phyloP scores from a whole-genome alignment of 1,284 basidiomycete species.

The Leucoagaricus sp. region DNA sequence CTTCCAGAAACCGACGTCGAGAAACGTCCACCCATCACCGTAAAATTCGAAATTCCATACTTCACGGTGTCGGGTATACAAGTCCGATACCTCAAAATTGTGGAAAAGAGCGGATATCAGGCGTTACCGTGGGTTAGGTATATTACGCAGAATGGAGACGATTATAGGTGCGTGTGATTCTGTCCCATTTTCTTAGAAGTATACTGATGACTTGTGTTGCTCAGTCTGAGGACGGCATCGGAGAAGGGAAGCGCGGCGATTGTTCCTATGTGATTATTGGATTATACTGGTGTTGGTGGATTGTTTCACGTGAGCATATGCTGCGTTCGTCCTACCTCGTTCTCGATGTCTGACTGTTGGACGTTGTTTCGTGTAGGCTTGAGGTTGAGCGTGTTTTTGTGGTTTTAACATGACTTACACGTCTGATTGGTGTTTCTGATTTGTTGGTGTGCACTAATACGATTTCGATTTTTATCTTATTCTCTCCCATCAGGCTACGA shows the following conservation, averaged over 20 bases:
- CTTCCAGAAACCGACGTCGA: slow-evolving; percentile 77
- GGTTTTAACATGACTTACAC: too few relatives aligned
- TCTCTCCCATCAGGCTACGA: too few relatives aligned
- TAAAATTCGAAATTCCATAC: slow-evolving; percentile 98
- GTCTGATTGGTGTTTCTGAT: too few relatives aligned
- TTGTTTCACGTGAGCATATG: too few relatives aligned
- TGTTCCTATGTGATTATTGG: slow-evolving; percentile 43
- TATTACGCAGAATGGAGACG: slow-evolving; percentile 95
- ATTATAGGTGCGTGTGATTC: slow-evolving; percentile 70
- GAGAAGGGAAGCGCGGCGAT: slow-evolving; percentile 77
- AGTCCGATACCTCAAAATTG: slow-evolving; percentile 93
- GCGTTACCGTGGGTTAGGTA: slow-evolving; percentile 91
- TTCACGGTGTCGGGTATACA: slow-evolving; percentile 98
- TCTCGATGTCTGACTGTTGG: too few relatives aligned
- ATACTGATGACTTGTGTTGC: not conserved
- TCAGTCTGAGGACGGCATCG: slow-evolving; percentile 39
- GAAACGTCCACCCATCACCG: slow-evolving; percentile 91
- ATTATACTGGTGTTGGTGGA: too few relatives aligned
- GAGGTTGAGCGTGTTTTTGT: too few relatives aligned
- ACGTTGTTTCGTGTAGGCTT: too few relatives aligned
- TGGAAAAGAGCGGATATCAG: slow-evolving; percentile 97
- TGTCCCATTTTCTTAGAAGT: not conserved
- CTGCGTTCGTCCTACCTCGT: too few relatives aligned
- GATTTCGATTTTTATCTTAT: too few relatives aligned
- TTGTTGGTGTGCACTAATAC: too few relatives aligned